phyloP scores from a whole-genome alignment of 1,284 basidiomycete species.

The Pholiota adiposa region DNA sequence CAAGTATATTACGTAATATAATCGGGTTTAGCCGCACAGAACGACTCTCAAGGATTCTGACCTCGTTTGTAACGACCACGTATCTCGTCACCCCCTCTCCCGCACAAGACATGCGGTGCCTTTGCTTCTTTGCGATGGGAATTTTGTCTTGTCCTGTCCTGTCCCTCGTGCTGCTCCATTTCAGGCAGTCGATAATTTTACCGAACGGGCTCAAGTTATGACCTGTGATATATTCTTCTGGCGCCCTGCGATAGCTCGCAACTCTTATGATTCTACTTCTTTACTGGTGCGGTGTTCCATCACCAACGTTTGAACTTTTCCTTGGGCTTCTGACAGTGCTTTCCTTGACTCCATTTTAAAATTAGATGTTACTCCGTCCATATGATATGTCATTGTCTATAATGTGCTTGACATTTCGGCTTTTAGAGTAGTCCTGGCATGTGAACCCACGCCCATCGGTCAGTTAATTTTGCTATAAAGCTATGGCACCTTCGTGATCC shows the following conservation, averaged over 20 bases:
- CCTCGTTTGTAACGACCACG: too few species aligned
- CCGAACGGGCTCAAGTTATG: neutral
- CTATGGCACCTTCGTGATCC: neutral
- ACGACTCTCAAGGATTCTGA: too few species aligned
- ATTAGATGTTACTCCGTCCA: neutral
- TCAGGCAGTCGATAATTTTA: neutral
- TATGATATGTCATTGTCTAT: neutral
- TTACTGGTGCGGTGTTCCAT: neutral
- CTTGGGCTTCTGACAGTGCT: neutral
- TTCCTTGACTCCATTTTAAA: neutral
- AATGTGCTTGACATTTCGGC: neutral
- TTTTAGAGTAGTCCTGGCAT: neutral
- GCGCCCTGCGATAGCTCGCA: too few species aligned
- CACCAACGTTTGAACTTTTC: neutral
- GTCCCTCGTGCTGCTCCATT: neutral
- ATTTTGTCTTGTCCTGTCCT: neutral
- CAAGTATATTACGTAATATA: neutral
- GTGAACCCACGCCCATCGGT: neutral
- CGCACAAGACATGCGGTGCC: neutral
- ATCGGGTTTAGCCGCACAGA: too few species aligned
- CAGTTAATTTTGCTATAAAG: neutral
- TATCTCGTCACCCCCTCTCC: neutral
- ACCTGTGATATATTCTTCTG: too few species aligned
- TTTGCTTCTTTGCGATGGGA: neutral
- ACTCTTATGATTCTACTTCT: neutral